Conservation (phyloP, 2,329 filamentous ascomycete species). For the Aaosphaeria pasadenensis region DNA sequence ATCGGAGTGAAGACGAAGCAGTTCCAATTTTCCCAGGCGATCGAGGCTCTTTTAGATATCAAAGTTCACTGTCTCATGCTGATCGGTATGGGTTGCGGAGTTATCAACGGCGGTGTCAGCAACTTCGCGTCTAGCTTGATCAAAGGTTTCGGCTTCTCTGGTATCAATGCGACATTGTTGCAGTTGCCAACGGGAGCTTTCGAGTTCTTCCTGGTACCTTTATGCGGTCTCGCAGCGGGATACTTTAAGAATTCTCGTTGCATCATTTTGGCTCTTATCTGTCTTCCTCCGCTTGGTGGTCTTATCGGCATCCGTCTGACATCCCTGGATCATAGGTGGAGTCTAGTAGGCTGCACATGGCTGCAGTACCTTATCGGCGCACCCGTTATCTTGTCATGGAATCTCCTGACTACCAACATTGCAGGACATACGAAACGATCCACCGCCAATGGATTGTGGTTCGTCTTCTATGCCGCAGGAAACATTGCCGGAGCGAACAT, state of each 20-base stretch:
- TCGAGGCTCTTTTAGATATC: constrained; percentile 41
- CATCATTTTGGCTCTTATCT: constrained; percentile 36
- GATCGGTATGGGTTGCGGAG: constrained; percentile 44
- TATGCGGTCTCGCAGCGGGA: constrained; percentile 32
- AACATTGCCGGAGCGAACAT: constrained; percentile 50
- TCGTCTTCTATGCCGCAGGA: constrained; percentile 48
- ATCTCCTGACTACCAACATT: constrained; percentile 42
- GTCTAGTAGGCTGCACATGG: constrained; percentile 54
- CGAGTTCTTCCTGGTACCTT: constrained; percentile 40
- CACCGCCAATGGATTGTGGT: constrained; percentile 50
- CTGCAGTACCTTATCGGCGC: constrained; percentile 51
- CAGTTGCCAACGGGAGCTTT: constrained; percentile 45
- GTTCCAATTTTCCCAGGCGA: constrained; percentile 35
- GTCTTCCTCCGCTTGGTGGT: constrained; percentile 47
- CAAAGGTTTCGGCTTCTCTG: constrained; percentile 43
- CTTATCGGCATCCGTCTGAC: constrained; percentile 52
- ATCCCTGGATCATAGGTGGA: constrained; percentile 44
- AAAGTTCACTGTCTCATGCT: constrained; percentile 40
- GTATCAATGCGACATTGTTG: constrained; percentile 41
- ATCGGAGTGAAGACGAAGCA: constrained; percentile 42
- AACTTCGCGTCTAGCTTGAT: constrained; percentile 50
- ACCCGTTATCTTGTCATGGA: constrained; percentile 53
- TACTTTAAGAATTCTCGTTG: constrained; percentile 30
- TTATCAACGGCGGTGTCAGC: constrained; percentile 51
- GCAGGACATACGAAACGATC: constrained; percentile 54